Evolutionary conservation across 441 rosid genomes (phyloP), one percentile per base, ranked within the genome.

Genomic region (Geranium incanum): DNA sequence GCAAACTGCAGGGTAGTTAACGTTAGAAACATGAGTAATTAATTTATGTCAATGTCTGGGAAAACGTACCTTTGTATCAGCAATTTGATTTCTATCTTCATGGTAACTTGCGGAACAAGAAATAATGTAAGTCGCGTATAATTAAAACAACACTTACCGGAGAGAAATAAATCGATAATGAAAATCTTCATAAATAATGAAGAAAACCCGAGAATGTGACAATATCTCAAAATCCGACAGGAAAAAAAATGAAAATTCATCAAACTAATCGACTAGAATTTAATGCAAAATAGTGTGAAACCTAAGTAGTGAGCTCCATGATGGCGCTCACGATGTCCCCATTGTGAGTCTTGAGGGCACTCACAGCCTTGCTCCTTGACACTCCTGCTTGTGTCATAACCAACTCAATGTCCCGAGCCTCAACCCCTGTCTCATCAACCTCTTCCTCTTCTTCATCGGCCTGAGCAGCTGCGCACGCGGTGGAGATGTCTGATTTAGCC

Each of bases 311-410:
- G 41, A 92, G 97, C 74, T 92, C 97, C 95, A 92, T 87, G 66
- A 92, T 92, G 67, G 97, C 91, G 60, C 86, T 64, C 70, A 88
- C 97, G 16, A 92, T 92, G 79, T 89, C 97, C 6, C 97, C 97
- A 52, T 87, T 77, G 0, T 87, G 80, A 71, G 87, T 84, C 83
- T 86, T 92, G 77, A 88, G 88, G 19, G 94, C 84, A 75, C 82
- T 86, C 13, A 92, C 94, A 0, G 96, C 97, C 75, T 78, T 92
- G 16, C 86, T 67, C 80, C 90, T 85, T 5, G 90, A 73, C 50
- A 92, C 96, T 66, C 93, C 91, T 1, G 95, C 94, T 78, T 90
- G 94, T 9, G 94, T 88, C 97, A 89, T 90, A 66, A 92, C 97
- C 83, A 92, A 78, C 57, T 92, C 94, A 55, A 92, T 87, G 78